Base-by-base conservation (phyloP, 192 early-diverging fungal species). In the Entomortierella parvispora region DNA sequence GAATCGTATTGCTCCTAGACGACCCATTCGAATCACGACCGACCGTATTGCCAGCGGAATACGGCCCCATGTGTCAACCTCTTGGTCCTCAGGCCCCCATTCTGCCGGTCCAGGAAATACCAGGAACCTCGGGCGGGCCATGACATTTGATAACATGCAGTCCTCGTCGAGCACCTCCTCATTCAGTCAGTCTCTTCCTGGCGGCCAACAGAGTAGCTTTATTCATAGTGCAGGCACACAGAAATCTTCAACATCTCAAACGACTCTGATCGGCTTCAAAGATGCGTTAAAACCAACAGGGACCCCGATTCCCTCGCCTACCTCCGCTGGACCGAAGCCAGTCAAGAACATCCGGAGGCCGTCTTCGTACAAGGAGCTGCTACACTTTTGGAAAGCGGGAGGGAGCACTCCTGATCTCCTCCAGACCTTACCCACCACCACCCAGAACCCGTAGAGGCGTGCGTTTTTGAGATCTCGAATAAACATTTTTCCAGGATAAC, bases 301-400 rank as follows among this genome's bases (percentile, higher is more conserved):
- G 10, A 26, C 37, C 7, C 15, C 42, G 26, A 46, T 43, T 0
- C 10, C 45, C 1, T n/a, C 45, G 20, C 6, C 17, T 5, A 18
- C 20, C 18, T 37, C 33, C 2, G 29, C 47, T 2, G 48, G 25
- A 6, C 33, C 61, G 1, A 63, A 49, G 20, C 12, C 22, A 2
- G 28, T 23, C n/a, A 72, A 59, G 34, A 32, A 20, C 5, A 55
- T 72, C 9, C 46, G 59, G 8, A 44, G 70, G 44, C 70, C 70
- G 2, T 58, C 54, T 8, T 72, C 70, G 20, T 72, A 72, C 31
- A 72, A 72, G 70, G 70, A 72, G 34, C 43, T 72, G 34, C 31
- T 72, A 22, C 70, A 72, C 42, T 72, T 65, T 25, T 72, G 70
- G 70, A 72, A 72, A 42, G 70, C 70, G 11, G 70, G 70, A 11